A percentile compares a stretch with the other conserved stretches of the same genome.
phyloP scores from a whole-genome alignment of 345 rosid species.

The Eucalyptus erythrocorys region DNA sequence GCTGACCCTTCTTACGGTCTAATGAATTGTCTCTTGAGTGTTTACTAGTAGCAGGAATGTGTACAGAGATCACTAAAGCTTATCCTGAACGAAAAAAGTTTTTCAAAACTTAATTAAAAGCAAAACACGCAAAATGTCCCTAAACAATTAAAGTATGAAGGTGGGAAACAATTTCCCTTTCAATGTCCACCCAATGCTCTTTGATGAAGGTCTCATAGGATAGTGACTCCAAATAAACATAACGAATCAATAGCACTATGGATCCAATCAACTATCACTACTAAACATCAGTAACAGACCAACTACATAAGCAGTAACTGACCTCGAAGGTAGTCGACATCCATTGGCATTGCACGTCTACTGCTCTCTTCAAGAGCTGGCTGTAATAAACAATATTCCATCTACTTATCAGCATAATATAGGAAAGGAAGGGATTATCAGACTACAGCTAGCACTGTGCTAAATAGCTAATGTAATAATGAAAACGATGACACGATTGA shows the following conservation, averaged over 20 bases:
- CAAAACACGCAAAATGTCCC: neutral
- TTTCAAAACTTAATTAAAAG: neutral
- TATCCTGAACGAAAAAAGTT: neutral
- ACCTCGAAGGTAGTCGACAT: slow-evolving; percentile 48
- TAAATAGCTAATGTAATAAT: neutral
- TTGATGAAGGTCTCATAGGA: neutral
- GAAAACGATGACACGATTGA: neutral
- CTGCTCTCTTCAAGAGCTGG: slow-evolving; percentile 54
- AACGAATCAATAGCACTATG: neutral
- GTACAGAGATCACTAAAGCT: neutral
- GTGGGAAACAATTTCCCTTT: neutral
- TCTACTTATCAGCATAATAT: neutral
- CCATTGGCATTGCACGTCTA: slow-evolving; percentile 35
- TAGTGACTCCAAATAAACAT: neutral
- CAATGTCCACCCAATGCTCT: neutral
- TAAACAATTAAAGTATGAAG: neutral
- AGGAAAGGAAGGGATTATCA: neutral
- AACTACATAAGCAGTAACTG: slow-evolving; percentile 2
- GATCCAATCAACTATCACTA: neutral
- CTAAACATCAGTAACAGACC: neutral
- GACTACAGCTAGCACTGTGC: neutral
- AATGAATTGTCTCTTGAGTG: neutral
- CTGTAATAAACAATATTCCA: slow-evolving; percentile 17
- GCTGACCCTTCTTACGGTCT: neutral
- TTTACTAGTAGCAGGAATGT: neutral